Evolutionary conservation across 164 flowering plant genomes (phyloP).

Genomic region (Nymphaea thermarum): DNA sequence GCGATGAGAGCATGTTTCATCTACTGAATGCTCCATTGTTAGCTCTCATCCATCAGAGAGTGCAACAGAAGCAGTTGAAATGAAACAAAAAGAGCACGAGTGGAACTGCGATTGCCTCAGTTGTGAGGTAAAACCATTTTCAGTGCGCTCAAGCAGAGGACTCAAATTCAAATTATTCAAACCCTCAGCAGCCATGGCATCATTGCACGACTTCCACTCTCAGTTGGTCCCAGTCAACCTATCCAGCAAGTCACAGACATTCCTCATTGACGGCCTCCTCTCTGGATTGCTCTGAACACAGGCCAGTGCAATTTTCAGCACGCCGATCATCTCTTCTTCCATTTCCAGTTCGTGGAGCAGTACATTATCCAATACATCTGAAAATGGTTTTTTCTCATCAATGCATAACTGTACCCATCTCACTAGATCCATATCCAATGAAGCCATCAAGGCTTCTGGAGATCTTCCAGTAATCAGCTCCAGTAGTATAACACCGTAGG

Average conservation of each 20-base stretch:
- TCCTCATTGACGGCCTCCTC: slow-evolving; percentile 79
- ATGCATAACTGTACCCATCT: slow-evolving; percentile 76
- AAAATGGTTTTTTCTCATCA: slow-evolving; percentile 77
- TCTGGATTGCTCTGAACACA: slow-evolving; percentile 73
- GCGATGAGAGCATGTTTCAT: no score
- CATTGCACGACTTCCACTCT: neutral
- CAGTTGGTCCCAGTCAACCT: slow-evolving; percentile 5
- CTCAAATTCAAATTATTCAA: no score
- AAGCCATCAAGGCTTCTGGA: slow-evolving; percentile 48
- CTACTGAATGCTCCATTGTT: no score
- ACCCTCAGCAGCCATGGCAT: neutral
- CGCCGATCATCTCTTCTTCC: slow-evolving; percentile 74
- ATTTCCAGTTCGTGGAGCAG: slow-evolving; percentile 52
- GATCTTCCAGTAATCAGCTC: slow-evolving; percentile 78
- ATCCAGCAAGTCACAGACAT: slow-evolving; percentile 45
- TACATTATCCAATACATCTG: slow-evolving; percentile 61
- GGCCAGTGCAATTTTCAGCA: slow-evolving; percentile 74
- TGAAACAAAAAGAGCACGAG: no score
- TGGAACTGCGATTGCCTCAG: no score
- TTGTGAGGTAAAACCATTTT: no score
- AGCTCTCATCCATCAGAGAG: no score
- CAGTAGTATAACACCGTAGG: slow-evolving; percentile 74
- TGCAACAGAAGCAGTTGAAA: no score
- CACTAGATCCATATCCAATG: slow-evolving; percentile 74
- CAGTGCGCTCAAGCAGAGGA: no score